phyloP scores from a whole-genome alignment of 352 stramenopile species.

The Phytophthora aleatoria region DNA sequence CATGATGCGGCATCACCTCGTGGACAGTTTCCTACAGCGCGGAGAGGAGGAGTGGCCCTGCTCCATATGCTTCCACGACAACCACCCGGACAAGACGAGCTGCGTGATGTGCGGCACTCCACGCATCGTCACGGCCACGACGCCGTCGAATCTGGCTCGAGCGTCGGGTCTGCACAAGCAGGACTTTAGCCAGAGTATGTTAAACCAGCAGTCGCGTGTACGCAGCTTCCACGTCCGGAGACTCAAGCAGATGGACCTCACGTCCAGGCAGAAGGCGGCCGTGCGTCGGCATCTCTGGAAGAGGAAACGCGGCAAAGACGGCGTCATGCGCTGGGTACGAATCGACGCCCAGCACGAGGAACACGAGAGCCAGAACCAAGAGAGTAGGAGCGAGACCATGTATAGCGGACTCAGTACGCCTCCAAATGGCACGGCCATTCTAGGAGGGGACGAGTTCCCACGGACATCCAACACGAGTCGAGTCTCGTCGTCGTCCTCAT shows the following conservation, averaged over 20 bases:
- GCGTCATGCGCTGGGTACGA: conserved; percentile 79
- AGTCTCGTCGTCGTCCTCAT: conserved; percentile 53
- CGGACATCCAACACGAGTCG: conserved; percentile 37
- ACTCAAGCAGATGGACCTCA: conserved; percentile 88
- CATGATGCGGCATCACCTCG: conserved; percentile 88
- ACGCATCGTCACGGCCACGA: conserved; percentile 59
- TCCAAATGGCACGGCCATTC: conserved; percentile 45
- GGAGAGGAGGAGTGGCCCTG: conserved; percentile 85
- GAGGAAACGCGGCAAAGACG: conserved; percentile 71
- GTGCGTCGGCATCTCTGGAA: conserved; percentile 81
- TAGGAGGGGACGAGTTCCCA: conserved; percentile 29
- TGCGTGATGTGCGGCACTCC: conserved; percentile 88
- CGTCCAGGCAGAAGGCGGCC: conserved; percentile 75
- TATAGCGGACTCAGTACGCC: conserved; percentile 62
- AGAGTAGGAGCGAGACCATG: conserved; percentile 16
- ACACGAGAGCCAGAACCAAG: conserved; percentile 34
- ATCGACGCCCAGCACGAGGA: conserved; percentile 64
- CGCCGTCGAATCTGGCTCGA: conserved; percentile 60
- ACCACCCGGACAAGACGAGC: conserved; percentile 78
- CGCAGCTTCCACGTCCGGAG: conserved; percentile 84
- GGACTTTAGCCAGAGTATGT: conserved; percentile 68
- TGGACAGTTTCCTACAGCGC: conserved; percentile 83
- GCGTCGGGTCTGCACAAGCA: conserved; percentile 76
- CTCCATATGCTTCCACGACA: conserved; percentile 90
- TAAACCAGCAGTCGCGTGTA: conserved; percentile 83